These are phyloP conservation scores for Trichosporon coremiiforme DNA, from an alignment of 1,284 basidiomycete genomes.

Conservation along the genomic window DNA sequence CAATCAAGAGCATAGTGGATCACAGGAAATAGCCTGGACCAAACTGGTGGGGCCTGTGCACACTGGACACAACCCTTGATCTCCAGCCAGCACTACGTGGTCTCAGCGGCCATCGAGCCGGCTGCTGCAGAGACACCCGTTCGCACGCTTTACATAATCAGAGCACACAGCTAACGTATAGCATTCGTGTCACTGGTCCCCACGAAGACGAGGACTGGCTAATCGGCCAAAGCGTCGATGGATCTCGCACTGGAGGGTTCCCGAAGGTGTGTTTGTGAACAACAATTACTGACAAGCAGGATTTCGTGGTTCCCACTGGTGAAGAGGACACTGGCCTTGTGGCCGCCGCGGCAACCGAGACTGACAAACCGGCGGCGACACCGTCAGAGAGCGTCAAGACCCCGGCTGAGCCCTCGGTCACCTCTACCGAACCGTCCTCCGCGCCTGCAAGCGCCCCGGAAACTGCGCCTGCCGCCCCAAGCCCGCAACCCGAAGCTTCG, in stretches of 20 bases:
- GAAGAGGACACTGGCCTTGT: constrained; percentile 28
- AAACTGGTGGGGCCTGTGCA: not conserved
- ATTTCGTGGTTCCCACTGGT: constrained; percentile 46
- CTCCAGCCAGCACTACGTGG: not conserved
- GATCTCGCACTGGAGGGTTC: constrained; percentile 52
- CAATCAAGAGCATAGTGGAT: no score
- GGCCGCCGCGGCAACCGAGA: constrained; percentile 4
- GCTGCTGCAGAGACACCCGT: no score
- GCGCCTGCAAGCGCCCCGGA: constrained; percentile 13
- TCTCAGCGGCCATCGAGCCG: no score
- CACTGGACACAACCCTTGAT: not conserved
- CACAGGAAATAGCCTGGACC: no score
- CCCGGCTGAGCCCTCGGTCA: constrained; percentile 29
- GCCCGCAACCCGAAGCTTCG: not conserved
- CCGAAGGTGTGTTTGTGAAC: constrained; percentile 48
- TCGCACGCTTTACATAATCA: not conserved
- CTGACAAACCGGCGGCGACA: not conserved
- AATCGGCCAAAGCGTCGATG: constrained; percentile 53
- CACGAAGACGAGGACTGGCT: constrained; percentile 58
- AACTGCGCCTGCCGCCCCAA: not conserved
- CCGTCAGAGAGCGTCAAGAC: constrained; percentile 22
- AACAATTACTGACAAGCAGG: constrained; percentile 35
- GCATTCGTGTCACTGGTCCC: constrained; percentile 54
- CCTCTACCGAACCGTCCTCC: constrained; percentile 28
- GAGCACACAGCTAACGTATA: constrained; percentile 29